phyloP scores from a whole-genome alignment of 2,329 filamentous ascomycete species.

The Diaporthe sp. region DNA sequence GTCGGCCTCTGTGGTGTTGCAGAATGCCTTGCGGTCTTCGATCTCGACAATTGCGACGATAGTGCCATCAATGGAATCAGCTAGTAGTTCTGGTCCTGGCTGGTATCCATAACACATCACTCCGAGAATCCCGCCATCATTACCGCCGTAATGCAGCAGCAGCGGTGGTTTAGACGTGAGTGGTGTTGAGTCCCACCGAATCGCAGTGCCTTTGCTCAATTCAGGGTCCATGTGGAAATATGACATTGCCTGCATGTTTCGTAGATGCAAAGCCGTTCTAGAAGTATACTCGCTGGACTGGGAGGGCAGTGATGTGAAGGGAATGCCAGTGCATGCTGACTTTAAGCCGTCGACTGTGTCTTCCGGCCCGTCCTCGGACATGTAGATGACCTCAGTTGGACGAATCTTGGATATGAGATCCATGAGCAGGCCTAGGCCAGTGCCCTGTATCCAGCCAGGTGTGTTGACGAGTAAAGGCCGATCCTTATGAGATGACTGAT shows the following conservation, averaged over 20 bases:
- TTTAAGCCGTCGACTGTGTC: conserved; percentile 66
- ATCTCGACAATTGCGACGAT: conserved; percentile 74
- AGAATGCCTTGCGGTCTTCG: conserved; percentile 63
- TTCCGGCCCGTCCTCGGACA: conserved; percentile 71
- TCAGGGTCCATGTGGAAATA: conserved; percentile 72
- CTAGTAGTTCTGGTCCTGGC: conserved; percentile 65
- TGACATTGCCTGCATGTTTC: conserved; percentile 82
- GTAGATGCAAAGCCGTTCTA: conserved; percentile 72
- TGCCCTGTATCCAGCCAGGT: conserved; percentile 78
- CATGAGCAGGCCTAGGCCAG: conserved; percentile 73
- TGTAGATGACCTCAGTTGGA: conserved; percentile 73
- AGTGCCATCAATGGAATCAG: conserved; percentile 76
- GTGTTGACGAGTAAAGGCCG: conserved; percentile 78
- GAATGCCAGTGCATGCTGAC: conserved; percentile 50
- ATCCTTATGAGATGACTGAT: conserved; percentile 56
- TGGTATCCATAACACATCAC: conserved; percentile 76
- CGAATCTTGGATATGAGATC: conserved; percentile 64
- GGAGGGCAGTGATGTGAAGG: conserved; percentile 67
- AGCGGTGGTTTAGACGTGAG: conserved; percentile 69
- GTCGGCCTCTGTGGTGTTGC: conserved; percentile 32
- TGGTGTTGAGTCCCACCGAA: conserved; percentile 63
- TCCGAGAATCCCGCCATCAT: conserved; percentile 66
- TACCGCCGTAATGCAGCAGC: conserved; percentile 68
- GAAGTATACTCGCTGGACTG: conserved; percentile 65
- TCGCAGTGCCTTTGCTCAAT: conserved; percentile 32